These are phyloP conservation scores for Prunella vulgaris DNA, from an alignment of 257 asterid species.

Conservation along the genomic window DNA sequence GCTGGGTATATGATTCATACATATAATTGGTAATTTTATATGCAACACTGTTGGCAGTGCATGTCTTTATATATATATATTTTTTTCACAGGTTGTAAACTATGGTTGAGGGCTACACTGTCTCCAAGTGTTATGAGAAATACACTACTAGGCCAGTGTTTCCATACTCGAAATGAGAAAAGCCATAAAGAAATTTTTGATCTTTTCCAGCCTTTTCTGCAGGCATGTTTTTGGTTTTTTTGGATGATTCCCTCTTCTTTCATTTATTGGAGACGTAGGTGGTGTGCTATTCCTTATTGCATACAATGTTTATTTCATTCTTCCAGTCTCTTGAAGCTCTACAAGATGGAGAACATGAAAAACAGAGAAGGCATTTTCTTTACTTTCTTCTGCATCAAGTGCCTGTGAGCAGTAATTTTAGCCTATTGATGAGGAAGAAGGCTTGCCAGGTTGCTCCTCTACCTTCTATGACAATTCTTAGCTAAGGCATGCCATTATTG, in stretches of 20 bases:
- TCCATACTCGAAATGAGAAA: constrained; percentile 96
- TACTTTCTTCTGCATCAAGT: constrained; percentile 97
- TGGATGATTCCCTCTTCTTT: background rate
- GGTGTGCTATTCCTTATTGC: constrained; percentile 10
- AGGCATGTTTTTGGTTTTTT: constrained; percentile 50
- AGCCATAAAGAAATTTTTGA: constrained; percentile 97
- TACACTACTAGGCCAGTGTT: constrained; percentile 94
- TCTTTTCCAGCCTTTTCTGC: constrained; percentile 94
- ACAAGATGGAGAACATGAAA: constrained; percentile 98
- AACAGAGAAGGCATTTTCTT: constrained; percentile 83
- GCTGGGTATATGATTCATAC: constrained; percentile 65
- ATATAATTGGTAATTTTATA: constrained; percentile 15
- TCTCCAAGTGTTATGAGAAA: constrained; percentile 98
- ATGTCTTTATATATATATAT: constrained; percentile 11
- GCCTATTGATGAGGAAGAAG: constrained; percentile 83
- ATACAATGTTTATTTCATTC: constrained; percentile 17
- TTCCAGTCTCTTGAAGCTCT: constrained; percentile 95
- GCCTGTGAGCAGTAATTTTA: constrained; percentile 89
- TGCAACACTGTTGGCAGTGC: constrained; percentile 16
- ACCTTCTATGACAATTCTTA: constrained; percentile 14
- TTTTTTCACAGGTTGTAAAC: constrained; percentile 69
- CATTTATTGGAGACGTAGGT: background rate
- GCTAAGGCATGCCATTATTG: constrained; percentile 15
- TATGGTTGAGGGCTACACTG: constrained; percentile 90
- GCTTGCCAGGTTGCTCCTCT: constrained; percentile 78